phyloP scores from a whole-genome alignment of 2,329 filamentous ascomycete species.

The Cladosporium sphaerospermum region DNA sequence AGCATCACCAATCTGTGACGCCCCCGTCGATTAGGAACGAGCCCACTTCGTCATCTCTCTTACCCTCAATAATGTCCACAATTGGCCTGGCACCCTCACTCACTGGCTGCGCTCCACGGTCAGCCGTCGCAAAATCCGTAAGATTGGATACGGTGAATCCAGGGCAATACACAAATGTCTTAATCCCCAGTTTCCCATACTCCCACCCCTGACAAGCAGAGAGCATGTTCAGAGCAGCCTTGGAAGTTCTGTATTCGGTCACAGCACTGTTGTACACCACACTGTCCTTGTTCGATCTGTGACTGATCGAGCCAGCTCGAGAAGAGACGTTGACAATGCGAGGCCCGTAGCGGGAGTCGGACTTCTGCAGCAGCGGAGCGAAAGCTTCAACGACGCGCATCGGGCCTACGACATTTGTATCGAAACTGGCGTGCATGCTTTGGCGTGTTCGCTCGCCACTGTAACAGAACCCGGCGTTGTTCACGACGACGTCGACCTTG shows the following conservation, averaged over 20 bases:
- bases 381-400: slow-evolving; percentile 22
- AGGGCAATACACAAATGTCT: slow-evolving; percentile 35
- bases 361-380: slow-evolving; percentile 23
- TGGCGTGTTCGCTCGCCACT: slow-evolving; percentile 21
- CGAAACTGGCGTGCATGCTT: slow-evolving; percentile 22
- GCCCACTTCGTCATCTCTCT: slow-evolving; percentile 29
- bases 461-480: slow-evolving; percentile 33
- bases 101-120: slow-evolving; percentile 32
- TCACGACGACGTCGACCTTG: slow-evolving; percentile 33
- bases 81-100: slow-evolving; percentile 30
- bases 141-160: slow-evolving; percentile 35
- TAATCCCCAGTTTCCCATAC: slow-evolving; percentile 25
- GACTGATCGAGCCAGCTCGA: slow-evolving; percentile 30
- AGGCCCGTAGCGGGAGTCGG: slow-evolving; percentile 8
- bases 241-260: slow-evolving; percentile 31
- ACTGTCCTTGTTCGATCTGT: slow-evolving; percentile 23
- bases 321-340: slow-evolving; percentile 33
- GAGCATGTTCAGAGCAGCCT: slow-evolving; percentile 37
- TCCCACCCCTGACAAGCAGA: slow-evolving; percentile 26
- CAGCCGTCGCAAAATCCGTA: slow-evolving; percentile 13
- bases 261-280: slow-evolving; percentile 25
- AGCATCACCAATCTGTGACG: background rate
- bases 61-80: slow-evolving; percentile 33
- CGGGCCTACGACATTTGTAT: slow-evolving; percentile 24
- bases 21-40: slow-evolving; percentile 21